phyloP scores from a whole-genome alignment of 2,329 filamentous ascomycete species.

The Grosmannia serpens region DNA sequence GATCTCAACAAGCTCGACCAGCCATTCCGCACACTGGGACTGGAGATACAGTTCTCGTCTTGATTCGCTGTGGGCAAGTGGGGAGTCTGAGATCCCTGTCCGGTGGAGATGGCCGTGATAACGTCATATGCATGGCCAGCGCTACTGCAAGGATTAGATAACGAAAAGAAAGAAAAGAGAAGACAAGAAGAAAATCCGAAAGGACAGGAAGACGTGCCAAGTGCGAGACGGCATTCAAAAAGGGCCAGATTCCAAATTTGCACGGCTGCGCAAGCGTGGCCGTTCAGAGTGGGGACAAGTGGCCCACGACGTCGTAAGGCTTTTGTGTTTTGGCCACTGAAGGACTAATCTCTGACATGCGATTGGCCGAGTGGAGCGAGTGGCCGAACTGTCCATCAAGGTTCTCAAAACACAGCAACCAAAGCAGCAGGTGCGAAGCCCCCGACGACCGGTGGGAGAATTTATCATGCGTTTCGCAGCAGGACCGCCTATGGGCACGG shows the following conservation, averaged over 20 bases:
- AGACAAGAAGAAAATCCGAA: not conserved
- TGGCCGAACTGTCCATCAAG: not conserved
- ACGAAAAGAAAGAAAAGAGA: not conserved
- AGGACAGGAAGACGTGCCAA: not conserved
- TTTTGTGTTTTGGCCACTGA: not conserved
- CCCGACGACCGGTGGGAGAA: not conserved
- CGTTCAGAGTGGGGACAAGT: not conserved
- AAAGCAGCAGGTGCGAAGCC: not conserved
- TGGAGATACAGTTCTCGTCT: conserved; percentile 76
- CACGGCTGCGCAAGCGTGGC: not conserved
- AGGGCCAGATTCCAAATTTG: not conserved
- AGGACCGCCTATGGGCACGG: not conserved
- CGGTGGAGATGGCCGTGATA: not conserved
- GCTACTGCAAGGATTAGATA: not conserved
- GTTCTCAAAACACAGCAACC: not conserved
- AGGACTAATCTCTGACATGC: not conserved
- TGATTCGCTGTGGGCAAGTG: conserved; percentile 26
- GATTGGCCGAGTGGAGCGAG: not conserved
- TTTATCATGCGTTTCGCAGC: not conserved
- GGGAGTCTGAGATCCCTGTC: not conserved
- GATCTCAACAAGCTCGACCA: conserved; percentile 67
- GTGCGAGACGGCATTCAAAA: not conserved
- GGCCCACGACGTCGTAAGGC: not conserved
- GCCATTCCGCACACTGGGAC: conserved; percentile 62
- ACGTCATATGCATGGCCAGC: not conserved